Evolutionary conservation across 768 basidiomycete genomes (phyloP), one percentile per base, ranked within the genome.

Genomic region (Lentinula lateritia): DNA sequence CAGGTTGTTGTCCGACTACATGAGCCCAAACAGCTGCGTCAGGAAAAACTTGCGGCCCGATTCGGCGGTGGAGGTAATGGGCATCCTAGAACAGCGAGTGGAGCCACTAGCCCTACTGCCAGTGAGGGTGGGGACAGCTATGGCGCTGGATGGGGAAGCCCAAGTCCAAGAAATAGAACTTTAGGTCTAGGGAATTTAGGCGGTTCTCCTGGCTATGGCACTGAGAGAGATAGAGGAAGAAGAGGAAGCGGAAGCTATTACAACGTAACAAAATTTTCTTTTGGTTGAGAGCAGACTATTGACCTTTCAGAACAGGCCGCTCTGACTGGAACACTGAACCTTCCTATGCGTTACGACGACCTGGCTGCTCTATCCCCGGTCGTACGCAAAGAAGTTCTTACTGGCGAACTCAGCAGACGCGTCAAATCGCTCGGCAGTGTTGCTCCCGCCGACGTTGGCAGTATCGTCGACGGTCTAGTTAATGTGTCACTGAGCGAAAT

Each of bases 261-360:
- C 67, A 88, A 90, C 68, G 92, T 92, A 67, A 62, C 82, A 65
- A 23, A 20, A 23, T 20, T 41, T 35, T 42, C 18, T 36, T 36
- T 58, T 62, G 60, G n/a, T n/a, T 45, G 18, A 42, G 50, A 60
- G 32, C 57, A 46, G 36, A 62, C 42, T 13, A 20, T 64, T 68
- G 36, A 63, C 61, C 9, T 60, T 18, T 63, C 38, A 46, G 28
- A 28, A 45, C 60, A 93, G 92, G 92, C 92, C 62, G 92, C 93
- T 3, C 80, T 93, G 5, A 76, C 86, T 5, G 93, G 92, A 15
- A 92, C 86, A 0, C 79, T 92, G 42, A 91, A 88, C 69, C 71
- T 93, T 16, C 88, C 92, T 0, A 89, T 93, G 86, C 87, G 84
- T n/a, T 93, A 92, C 63, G 93, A 94, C 64, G 91, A 93, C 61